Conservation (phyloP, 257 asterid species). For the Voacanga thouarsii region DNA sequence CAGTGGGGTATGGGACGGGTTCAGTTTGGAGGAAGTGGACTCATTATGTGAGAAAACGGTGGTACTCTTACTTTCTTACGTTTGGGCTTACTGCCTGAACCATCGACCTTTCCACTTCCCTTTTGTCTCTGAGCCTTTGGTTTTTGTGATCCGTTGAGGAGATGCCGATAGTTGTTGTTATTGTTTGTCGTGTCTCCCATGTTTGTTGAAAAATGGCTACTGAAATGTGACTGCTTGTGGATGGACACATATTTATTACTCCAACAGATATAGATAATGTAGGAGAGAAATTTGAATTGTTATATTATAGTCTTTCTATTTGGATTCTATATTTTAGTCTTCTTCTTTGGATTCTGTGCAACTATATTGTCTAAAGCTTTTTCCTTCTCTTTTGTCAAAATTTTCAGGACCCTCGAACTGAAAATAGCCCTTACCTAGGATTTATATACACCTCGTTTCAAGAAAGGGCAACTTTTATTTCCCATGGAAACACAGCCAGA, state of each 20-base stretch:
- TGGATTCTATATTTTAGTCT: neutral
- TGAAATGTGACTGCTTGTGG: neutral
- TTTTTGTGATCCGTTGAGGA: neutral
- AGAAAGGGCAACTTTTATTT: slow-evolving; percentile 79
- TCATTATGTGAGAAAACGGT: neutral
- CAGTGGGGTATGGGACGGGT: neutral
- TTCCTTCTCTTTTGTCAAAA: neutral
- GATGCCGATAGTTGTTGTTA: neutral
- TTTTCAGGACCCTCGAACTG: slow-evolving; percentile 69
- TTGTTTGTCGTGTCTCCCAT: neutral
- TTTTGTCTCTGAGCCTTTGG: neutral
- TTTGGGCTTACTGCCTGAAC: neutral
- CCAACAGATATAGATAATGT: neutral
- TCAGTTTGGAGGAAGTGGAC: neutral
- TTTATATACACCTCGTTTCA: slow-evolving; percentile 83
- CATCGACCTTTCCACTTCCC: neutral
- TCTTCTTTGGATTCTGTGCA: neutral
- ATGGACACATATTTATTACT: neutral
- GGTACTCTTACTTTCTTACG: neutral
- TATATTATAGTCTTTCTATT: neutral
- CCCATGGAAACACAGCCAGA: slow-evolving; percentile 81
- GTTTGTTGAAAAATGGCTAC: neutral
- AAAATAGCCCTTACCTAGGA: slow-evolving; percentile 79
- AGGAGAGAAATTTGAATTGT: neutral
- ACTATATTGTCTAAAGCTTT: neutral